Conservation (phyloP, 1,284 basidiomycete species). For the Xanthoconium separans region DNA sequence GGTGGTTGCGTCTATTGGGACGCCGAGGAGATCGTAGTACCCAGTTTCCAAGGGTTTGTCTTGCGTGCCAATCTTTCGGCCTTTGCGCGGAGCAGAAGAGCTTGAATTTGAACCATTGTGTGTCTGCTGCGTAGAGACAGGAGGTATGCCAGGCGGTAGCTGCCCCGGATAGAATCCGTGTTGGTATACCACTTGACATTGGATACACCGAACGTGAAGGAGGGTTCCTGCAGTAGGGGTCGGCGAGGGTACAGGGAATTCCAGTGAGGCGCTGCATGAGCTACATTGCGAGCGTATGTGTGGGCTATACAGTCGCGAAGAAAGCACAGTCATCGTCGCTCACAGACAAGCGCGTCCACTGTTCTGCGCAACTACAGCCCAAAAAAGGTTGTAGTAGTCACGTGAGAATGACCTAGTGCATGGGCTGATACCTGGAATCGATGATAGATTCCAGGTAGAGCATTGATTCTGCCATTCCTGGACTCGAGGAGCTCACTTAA, state of each 20-base stretch:
- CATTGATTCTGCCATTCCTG: too few species aligned
- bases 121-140: slow-evolving; percentile 9
- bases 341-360: slow-evolving; percentile 1
- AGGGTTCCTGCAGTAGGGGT: slow-evolving; percentile 61
- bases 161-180: slow-evolving; percentile 67
- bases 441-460: too few species aligned
- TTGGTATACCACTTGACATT: slow-evolving; percentile 56
- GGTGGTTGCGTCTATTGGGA: slow-evolving; percentile 70
- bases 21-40: slow-evolving; percentile 85
- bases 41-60: slow-evolving; percentile 86
- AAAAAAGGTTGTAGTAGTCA: slow-evolving; percentile 16
- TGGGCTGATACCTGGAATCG: too few species aligned
- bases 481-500: too few species aligned
- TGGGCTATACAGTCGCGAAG: slow-evolving; percentile 59
- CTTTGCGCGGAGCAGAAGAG: slow-evolving; percentile 36
- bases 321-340: slow-evolving; percentile 39
- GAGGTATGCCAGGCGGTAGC: slow-evolving; percentile 37
- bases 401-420: slow-evolving; percentile 5
- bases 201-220: slow-evolving; percentile 70
- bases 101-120: slow-evolving; percentile 17
- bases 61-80: slow-evolving; percentile 81
- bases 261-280: slow-evolving; percentile 61
- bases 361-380: neutral
- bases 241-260: slow-evolving; percentile 74
- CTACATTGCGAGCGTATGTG: slow-evolving; percentile 65